Evolutionary conservation across 495 filamentous ascomycete genomes (phyloP).

Genomic region (Tuber microsphaerosporum): DNA sequence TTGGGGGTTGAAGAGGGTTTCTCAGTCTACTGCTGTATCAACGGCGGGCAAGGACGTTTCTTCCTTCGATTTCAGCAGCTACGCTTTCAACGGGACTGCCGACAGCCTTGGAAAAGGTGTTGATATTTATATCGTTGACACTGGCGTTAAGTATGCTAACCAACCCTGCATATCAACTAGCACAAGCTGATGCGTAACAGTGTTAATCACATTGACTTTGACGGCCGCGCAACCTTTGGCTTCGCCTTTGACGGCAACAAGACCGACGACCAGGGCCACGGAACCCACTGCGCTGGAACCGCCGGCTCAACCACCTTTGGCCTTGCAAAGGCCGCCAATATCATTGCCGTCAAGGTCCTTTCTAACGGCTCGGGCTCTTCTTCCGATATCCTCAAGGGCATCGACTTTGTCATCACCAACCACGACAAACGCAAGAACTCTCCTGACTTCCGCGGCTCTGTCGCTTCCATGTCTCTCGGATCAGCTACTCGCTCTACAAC

Average conservation of each 20-base stretch:
- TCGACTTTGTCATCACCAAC: slow-evolving; percentile 54
- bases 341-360: slow-evolving; percentile 65
- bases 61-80: slow-evolving; percentile 42
- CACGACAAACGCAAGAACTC: slow-evolving; percentile 43
- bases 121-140: slow-evolving; percentile 51
- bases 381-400: slow-evolving; percentile 54
- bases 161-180: neutral
- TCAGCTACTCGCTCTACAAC: slow-evolving; percentile 45
- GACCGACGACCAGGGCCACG: slow-evolving; percentile 47
- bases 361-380: slow-evolving; percentile 50
- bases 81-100: slow-evolving; percentile 41
- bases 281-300: slow-evolving; percentile 63
- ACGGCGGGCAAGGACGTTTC: slow-evolving; percentile 12
- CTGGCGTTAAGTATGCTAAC: slow-evolving; percentile 44
- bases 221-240: slow-evolving; percentile 45
- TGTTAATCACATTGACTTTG: slow-evolving; percentile 46
- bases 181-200: neutral
- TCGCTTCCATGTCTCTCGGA: slow-evolving; percentile 42
- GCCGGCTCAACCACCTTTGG: slow-evolving; percentile 59
- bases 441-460: slow-evolving; percentile 43
- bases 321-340: slow-evolving; percentile 58
- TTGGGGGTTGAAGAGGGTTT: slow-evolving; percentile 51
- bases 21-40: slow-evolving; percentile 38
- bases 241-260: slow-evolving; percentile 41
- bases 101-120: slow-evolving; percentile 45